Base-by-base conservation (phyloP, 2,329 filamentous ascomycete genomes). In the Allantophomopsis cytisporea region DNA sequence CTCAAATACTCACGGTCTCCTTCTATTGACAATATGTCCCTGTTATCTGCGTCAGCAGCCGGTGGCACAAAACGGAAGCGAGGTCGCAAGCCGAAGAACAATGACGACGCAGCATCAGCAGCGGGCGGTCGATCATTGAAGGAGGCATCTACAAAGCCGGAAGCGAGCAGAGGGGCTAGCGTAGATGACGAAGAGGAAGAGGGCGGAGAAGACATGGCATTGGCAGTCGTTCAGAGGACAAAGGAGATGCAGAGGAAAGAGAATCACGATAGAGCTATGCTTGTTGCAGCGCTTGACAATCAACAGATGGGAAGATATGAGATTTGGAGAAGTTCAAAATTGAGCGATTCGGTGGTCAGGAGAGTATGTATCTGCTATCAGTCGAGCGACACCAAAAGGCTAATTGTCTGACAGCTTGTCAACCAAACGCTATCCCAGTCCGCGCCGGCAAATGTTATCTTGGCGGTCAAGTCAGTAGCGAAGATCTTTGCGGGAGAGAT, bases 401-500 rank as follows among this genome's bases (percentile, higher is more conserved):
- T 37, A 39, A 39, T 39, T 21, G n/a, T 38, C 5, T 20, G 36
- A 8, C 30, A 34, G 23, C 15, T 88, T 44, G 79, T 86, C 54
- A 89, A 88, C 52, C 80, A 83, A 42, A 85, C 83, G 2, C 78
- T 87, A 7, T 85, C 80, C 0, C 83, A 88, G 55, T 86, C 80
- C 2, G 83, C 85, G 0, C 80, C 81, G 0, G 68, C 73, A 15
- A 80, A 74, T 49, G 80, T 87, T 37, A 78, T 83, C 44, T 59
- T 80, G 16, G 66, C 59, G 41, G 67, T 57, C 15, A 72, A 59
- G 35, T 59, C 64, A 11, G 65, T 82, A 37, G 58, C 49, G 21
- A 73, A 70, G 48, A 58, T 83, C 20, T 63, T 56, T 10, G 52
- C 54, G 5, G 69, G 68, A 2, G 76, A 86, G 45, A 67, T 89